Evolutionary conservation across 352 stramenopile species (phyloP).

Genomic region (Globisporangium spinosum): DNA sequence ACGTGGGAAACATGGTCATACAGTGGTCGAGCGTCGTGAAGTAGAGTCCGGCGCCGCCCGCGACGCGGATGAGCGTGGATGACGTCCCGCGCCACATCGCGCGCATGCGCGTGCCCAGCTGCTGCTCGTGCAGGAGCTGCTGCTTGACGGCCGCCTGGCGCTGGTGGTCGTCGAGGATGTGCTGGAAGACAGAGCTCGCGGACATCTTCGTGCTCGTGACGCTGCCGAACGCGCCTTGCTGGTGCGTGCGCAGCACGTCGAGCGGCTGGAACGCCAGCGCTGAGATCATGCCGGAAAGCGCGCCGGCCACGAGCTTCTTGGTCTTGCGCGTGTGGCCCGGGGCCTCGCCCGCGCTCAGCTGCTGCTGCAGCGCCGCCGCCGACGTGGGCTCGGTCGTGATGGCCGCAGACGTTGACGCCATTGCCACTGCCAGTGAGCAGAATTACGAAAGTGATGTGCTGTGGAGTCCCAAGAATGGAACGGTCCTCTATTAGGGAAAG

Average conservation of each 20-base stretch:
- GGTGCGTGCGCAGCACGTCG: slow-evolving; percentile 81
- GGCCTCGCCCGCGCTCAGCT: slow-evolving; percentile 6
- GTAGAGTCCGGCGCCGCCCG: slow-evolving; percentile 79
- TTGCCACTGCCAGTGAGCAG: slow-evolving; percentile 10
- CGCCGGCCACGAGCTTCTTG: slow-evolving; percentile 69
- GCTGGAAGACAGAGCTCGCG: slow-evolving; percentile 9
- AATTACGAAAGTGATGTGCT: background rate
- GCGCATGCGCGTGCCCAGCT: slow-evolving; percentile 35
- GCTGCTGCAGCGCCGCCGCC: background rate
- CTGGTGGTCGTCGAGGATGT: slow-evolving; percentile 8
- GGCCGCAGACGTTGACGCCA: slow-evolving; percentile 10
- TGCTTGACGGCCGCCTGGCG: slow-evolving; percentile 8
- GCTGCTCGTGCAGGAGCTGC: slow-evolving; percentile 14
- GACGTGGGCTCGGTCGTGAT: slow-evolving; percentile 2
- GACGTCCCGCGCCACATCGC: slow-evolving; percentile 84
- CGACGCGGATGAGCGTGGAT: slow-evolving; percentile 75
- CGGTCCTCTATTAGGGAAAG: background rate
- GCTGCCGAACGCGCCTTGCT: slow-evolving; percentile 72
- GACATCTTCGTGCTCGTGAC: background rate
- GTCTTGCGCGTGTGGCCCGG: slow-evolving; percentile 39
- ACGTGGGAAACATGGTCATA: slow-evolving; percentile 43
- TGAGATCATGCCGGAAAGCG: slow-evolving; percentile 73
- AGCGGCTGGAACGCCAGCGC: slow-evolving; percentile 83
- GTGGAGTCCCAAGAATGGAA: background rate
- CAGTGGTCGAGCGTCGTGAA: slow-evolving; percentile 78